These are phyloP conservation scores for Hypoxylon sp. DNA, from an alignment of 2,329 filamentous ascomycete genomes.

Conservation along the genomic window DNA sequence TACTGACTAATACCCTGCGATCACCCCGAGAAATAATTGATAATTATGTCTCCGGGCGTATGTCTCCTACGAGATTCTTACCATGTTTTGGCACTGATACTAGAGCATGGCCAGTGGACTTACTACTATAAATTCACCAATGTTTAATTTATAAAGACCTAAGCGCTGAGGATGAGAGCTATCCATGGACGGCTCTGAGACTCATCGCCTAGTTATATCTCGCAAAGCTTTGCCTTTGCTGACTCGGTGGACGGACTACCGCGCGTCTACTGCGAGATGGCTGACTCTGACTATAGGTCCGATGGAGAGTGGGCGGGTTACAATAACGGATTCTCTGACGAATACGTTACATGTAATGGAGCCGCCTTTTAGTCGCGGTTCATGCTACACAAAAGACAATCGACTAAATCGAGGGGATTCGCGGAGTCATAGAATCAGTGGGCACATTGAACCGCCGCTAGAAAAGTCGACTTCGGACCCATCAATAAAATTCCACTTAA, in stretches of 20 bases:
- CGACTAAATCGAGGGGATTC: neutral
- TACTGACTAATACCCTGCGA: neutral
- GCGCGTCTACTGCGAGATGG: neutral
- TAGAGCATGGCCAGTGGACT: neutral
- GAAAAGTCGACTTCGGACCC: neutral
- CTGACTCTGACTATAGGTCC: neutral
- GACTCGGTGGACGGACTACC: neutral
- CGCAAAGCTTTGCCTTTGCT: neutral
- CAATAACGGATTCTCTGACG: constrained; percentile 11
- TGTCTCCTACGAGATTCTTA: neutral
- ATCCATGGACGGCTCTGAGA: neutral
- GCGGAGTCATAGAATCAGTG: neutral
- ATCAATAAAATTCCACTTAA: constrained; percentile 17
- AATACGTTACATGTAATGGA: neutral
- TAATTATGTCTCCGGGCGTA: neutral
- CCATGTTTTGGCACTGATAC: neutral
- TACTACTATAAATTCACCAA: neutral
- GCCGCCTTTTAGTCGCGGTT: neutral
- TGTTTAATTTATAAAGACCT: constrained; percentile 5
- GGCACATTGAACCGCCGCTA: neutral
- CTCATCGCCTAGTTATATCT: neutral
- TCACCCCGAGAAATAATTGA: neutral
- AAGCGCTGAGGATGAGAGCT: neutral
- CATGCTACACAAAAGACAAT: neutral
- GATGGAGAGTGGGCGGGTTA: constrained; percentile 1